Percentiles rank a stretch among this genome's conserved stretches.
These are phyloP conservation scores for Xylaria sp. DNA, from an alignment of 2,329 filamentous ascomycete genomes.

Conservation along the genomic window DNA sequence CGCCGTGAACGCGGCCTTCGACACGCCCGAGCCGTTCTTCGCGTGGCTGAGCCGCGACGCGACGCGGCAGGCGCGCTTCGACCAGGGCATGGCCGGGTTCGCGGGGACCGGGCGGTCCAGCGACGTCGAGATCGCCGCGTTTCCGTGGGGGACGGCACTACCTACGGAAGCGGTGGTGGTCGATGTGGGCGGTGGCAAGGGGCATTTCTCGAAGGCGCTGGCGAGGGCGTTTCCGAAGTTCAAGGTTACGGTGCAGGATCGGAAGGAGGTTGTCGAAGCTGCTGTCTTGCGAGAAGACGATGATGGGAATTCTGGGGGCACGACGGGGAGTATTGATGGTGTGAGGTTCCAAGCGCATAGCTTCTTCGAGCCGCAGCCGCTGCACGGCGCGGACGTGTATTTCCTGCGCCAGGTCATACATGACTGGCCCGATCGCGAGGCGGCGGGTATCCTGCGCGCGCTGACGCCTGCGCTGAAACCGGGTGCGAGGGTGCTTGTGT, in stretches of 20 bases:
- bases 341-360: conserved; percentile 9
- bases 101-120: neutral
- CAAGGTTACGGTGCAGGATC: conserved; percentile 7
- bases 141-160: neutral
- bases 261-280: neutral
- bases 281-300: neutral
- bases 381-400: conserved; percentile 23
- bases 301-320: neutral
- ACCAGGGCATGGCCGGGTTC: conserved; percentile 16
- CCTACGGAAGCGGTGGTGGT: neutral
- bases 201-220: conserved; percentile 13
- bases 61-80: conserved; percentile 5
- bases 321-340: neutral
- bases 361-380: conserved; percentile 11
- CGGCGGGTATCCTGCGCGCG: conserved; percentile 10
- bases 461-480: conserved; percentile 21
- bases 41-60: conserved; percentile 7
- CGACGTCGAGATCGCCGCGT: conserved; percentile 9
- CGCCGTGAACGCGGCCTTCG: conserved; percentile 18
- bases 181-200: conserved; percentile 4
- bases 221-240: conserved; percentile 1
- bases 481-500: conserved; percentile 12
- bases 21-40: conserved; percentile 15
- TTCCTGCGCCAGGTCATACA: conserved; percentile 22
- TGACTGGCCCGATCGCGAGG: conserved; percentile 18